Base-by-base conservation (phyloP, 1,284 basidiomycete genomes). In the Ceratobasidium sp. region DNA sequence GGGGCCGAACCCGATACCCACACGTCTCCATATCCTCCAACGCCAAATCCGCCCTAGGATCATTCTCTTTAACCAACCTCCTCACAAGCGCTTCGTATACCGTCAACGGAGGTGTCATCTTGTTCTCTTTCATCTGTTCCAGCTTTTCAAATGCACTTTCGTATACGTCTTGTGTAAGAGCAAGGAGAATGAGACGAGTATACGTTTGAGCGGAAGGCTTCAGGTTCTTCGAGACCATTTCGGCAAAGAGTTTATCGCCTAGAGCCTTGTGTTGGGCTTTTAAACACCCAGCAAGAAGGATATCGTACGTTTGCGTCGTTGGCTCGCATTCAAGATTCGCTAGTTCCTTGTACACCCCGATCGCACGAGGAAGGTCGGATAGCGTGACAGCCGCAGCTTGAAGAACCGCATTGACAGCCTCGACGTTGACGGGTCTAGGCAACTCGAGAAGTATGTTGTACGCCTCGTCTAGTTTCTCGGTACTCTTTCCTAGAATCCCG, bases 81-180 rank as follows among this genome's bases (percentile, higher is more conserved):
- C 83, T 81, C 52, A 89, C 81, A 72, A 96, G 81, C 0, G 82
- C 80, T 41, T 86, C 83, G 80, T 95, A 96, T n/a, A 89, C 80
- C 0, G 77, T 76, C 45, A 79, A 76, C 0, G 86, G 79, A 1
- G 93, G 92, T 41, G 83, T 78, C 78, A 87, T 82, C 14, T 83
- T 83, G 58, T 84, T 84, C 0, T 83, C 80, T 80, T 95, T 94
- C 90, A 93, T 92, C 82, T 93, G 90, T 78, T 95, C 93, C 36
- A 96, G 85, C 79, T 92, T 94, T 80, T 88, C 90, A 82, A 96
- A 96, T 0, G 93, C 92, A 76, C 93, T 91, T 78, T 95, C 93
- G 80, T 94, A 96, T 1, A 82, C 83, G 14, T 85, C 79, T 77
- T 92, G 90, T 0, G 88, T 88, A 23, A 94, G 83, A 77, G 88